Percentiles rank a stretch among this genome's conserved stretches.
phyloP scores from a whole-genome alignment of 2,329 filamentous ascomycete species.

The Penicillium sp. region DNA sequence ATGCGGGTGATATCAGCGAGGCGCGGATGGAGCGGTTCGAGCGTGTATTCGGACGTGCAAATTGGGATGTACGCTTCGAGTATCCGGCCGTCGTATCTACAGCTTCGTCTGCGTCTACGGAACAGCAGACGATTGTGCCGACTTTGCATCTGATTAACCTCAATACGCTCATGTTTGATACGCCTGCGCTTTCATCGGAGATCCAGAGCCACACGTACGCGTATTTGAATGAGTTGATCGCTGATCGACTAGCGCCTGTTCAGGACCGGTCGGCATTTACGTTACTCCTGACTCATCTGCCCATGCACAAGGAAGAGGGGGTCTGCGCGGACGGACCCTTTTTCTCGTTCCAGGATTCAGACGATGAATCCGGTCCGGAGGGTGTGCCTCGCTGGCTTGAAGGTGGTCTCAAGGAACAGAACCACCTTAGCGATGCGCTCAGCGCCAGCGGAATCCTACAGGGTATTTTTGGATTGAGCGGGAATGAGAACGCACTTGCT shows the following conservation, averaged over 20 bases:
- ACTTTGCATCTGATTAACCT: slow-evolving; percentile 79
- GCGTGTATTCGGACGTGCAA: slow-evolving; percentile 75
- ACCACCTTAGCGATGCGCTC: slow-evolving; percentile 72
- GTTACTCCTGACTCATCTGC: slow-evolving; percentile 85
- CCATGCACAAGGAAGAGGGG: slow-evolving; percentile 76
- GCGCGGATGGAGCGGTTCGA: slow-evolving; percentile 77
- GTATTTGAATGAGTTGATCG: slow-evolving; percentile 61
- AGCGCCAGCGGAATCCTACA: slow-evolving; percentile 70
- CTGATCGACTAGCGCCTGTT: slow-evolving; percentile 56
- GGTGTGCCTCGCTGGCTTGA: slow-evolving; percentile 36
- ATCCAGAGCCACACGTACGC: slow-evolving; percentile 73
- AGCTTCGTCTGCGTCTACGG: background rate
- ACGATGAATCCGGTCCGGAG: slow-evolving; percentile 57
- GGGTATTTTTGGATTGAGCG: slow-evolving; percentile 75
- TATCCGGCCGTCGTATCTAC: slow-evolving; percentile 47
- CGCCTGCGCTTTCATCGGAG: slow-evolving; percentile 62
- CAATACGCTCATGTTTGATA: slow-evolving; percentile 92
- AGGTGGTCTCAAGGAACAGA: slow-evolving; percentile 72
- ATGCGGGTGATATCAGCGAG: slow-evolving; percentile 83
- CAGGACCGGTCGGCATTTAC: slow-evolving; percentile 67
- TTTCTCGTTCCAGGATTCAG: slow-evolving; percentile 71
- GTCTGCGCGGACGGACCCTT: slow-evolving; percentile 80
- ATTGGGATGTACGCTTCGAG: slow-evolving; percentile 80
- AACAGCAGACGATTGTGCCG: slow-evolving; percentile 38
- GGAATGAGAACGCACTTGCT: slow-evolving; percentile 55